Conservation (phyloP, 129 eudicot species). For the Erigeron canadensis region DNA sequence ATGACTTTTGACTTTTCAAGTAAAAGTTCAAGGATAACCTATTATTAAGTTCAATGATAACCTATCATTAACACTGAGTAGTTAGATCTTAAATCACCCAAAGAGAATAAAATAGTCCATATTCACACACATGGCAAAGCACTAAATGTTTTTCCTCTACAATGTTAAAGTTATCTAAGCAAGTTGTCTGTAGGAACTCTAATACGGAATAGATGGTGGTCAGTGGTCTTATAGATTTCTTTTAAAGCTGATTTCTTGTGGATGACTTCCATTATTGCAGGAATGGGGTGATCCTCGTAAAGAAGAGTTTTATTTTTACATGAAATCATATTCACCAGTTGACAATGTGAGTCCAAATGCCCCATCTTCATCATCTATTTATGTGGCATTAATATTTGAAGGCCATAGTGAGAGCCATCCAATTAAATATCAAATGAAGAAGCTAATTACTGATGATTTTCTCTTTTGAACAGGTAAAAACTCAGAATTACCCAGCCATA, state of each 20-base stretch:
- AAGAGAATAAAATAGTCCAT: too few species aligned
- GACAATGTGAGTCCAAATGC: constrained; percentile 66
- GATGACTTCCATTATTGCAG: constrained; percentile 42
- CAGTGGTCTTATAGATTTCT: constrained; percentile 1
- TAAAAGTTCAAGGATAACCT: too few species aligned
- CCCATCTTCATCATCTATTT: not conserved
- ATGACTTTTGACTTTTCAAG: too few species aligned
- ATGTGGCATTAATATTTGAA: not conserved
- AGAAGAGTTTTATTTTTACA: constrained; percentile 80
- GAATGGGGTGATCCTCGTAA: constrained; percentile 99
- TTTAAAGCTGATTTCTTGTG: constrained; percentile 5
- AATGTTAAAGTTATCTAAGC: too few species aligned
- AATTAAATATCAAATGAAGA: not conserved
- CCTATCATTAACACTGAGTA: too few species aligned
- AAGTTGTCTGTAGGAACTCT: too few species aligned
- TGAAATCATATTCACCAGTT: constrained; percentile 97
- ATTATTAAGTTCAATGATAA: too few species aligned
- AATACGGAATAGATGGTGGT: too few species aligned
- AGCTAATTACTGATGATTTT: constrained; percentile 11
- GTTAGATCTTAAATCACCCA: too few species aligned
- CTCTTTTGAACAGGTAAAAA: constrained; percentile 51
- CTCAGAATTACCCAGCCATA: constrained; percentile 79
- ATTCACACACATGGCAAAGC: too few species aligned
- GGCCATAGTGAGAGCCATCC: not conserved
- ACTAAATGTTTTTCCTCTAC: too few species aligned